These are phyloP conservation scores for Fusarium armeniacum DNA, from an alignment of 2,329 filamentous ascomycete species.

Conservation along the genomic window DNA sequence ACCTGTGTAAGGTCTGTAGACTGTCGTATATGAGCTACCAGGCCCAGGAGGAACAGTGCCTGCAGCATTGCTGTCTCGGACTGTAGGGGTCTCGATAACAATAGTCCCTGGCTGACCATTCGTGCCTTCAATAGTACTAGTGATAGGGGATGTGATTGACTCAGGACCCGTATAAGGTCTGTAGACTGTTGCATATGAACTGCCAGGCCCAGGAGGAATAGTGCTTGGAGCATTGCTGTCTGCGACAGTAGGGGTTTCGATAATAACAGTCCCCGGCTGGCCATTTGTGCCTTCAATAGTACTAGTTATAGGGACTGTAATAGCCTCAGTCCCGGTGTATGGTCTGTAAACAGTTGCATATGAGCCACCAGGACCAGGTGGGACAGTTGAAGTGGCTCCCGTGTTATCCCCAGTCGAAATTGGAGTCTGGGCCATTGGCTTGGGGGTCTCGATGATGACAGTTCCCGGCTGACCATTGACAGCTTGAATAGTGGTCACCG, in stretches of 20 bases:
- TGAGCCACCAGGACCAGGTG: neutral
- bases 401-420: neutral
- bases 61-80: neutral
- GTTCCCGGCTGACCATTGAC: slow-evolving; percentile 16
- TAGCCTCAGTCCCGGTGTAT: neutral
- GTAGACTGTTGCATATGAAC: slow-evolving; percentile 3
- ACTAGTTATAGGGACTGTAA: neutral
- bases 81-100: slow-evolving; percentile 22
- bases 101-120: slow-evolving; percentile 18
- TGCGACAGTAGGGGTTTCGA: slow-evolving; percentile 15
- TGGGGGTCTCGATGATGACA: slow-evolving; percentile 29
- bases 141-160: neutral
- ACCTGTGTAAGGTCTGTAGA: slow-evolving; percentile 7
- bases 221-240: neutral
- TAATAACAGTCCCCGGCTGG: slow-evolving; percentile 24
- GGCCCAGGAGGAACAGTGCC: slow-evolving; percentile 1
- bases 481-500: slow-evolving; percentile 21
- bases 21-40: neutral
- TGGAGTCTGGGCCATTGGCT: neutral
- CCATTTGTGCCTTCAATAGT: slow-evolving; percentile 19
- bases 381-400: neutral
- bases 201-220: neutral
- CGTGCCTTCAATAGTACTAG: neutral
- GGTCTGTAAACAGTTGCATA: slow-evolving; percentile 7
- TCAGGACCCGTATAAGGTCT: neutral